These are phyloP conservation scores for Cocos nucifera DNA, from an alignment of 176 grass and related monocot genomes.

Conservation along the genomic window DNA sequence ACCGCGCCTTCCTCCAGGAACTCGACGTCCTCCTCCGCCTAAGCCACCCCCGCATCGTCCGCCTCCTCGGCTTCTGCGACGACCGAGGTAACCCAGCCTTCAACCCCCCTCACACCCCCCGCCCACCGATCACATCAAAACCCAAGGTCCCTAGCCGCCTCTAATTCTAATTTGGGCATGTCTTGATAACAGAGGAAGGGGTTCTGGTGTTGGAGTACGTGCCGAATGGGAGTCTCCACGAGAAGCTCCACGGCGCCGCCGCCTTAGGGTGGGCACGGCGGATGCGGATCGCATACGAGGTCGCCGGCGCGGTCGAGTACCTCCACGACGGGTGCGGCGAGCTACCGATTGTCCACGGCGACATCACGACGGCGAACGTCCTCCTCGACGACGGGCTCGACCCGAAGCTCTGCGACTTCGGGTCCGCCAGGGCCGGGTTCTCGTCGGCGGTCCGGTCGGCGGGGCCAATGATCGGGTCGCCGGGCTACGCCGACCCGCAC, in stretches of 20 bases:
- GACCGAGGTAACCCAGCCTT: too few relatives aligned
- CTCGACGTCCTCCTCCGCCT: too few relatives aligned
- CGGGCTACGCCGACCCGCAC: too few relatives aligned
- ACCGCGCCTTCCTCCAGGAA: conserved; percentile 1
- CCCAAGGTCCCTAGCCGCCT: too few relatives aligned
- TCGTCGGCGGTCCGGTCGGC: conserved; percentile 4
- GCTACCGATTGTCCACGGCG: conserved; percentile 20
- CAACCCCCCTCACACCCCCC: too few relatives aligned
- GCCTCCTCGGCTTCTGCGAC: too few relatives aligned
- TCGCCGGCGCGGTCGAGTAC: conserved; percentile 7
- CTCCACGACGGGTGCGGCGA: conserved; percentile 43
- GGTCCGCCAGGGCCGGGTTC: conserved; percentile 36
- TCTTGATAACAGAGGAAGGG: conserved; percentile 22
- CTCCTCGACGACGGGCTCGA: conserved; percentile 24
- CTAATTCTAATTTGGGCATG: too few relatives aligned
- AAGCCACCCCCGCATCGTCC: too few relatives aligned
- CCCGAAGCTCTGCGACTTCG: conserved; percentile 39
- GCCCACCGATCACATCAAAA: too few relatives aligned
- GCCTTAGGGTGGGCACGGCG: conserved; percentile 30
- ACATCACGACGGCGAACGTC: conserved; percentile 16
- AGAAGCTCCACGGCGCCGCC: conserved; percentile 24
- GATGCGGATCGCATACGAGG: conserved; percentile 23
- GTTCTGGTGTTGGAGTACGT: conserved; percentile 51
- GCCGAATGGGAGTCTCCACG: conserved; percentile 43
- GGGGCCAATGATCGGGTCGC: too few relatives aligned